Base-by-base conservation (phyloP, 768 basidiomycete genomes). In the Podaxis mareebaensis region DNA sequence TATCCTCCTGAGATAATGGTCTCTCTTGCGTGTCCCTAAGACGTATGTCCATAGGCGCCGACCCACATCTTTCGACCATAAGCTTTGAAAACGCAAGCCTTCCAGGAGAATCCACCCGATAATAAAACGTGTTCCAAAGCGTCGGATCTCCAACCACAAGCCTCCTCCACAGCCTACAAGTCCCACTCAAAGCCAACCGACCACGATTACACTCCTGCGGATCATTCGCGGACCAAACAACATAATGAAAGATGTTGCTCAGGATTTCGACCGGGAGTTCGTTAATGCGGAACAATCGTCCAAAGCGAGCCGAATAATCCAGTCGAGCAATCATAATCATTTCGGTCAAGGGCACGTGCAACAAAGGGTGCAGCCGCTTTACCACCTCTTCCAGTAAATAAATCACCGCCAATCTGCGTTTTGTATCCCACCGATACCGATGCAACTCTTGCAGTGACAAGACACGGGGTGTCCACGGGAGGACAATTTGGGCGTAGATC, bases 201-300 rank as follows among this genome's bases (percentile, higher is more conserved):
- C 65, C 69, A 8, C 65, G 60, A 20, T 81, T 73, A 11, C 79
- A 78, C 24, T 70, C 65, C 4, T 66, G 60, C 15, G 80, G 76
- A 48, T 76, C 67, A 48, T 67, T 65, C 22, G 78, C 68, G n/a
- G 83, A 80, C 88, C 85, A 89, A 44, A 78, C 79, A 40, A 85
- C 80, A 67, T 76, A 77, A 63, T 84, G 87, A 67, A 92, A 83
- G 66, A 92, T 88, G 63, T 84, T 81, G 73, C 73, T 75, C 64
- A 91, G 74, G 60, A 92, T 85, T 70, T 92, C 91, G 33, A 77
- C 71, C 2, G 90, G 91, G 3, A 91, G 79, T 38, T 85, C 79
- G 72, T 83, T 83, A 65, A 91, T 75, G 49, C 82, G 82, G 71
- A 90, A 89, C 38, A 76, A 74, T 24, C 77, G 72, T 44, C 66